Conservation (phyloP, 1,284 basidiomycete genomes). For the Inonotus obliquus region DNA sequence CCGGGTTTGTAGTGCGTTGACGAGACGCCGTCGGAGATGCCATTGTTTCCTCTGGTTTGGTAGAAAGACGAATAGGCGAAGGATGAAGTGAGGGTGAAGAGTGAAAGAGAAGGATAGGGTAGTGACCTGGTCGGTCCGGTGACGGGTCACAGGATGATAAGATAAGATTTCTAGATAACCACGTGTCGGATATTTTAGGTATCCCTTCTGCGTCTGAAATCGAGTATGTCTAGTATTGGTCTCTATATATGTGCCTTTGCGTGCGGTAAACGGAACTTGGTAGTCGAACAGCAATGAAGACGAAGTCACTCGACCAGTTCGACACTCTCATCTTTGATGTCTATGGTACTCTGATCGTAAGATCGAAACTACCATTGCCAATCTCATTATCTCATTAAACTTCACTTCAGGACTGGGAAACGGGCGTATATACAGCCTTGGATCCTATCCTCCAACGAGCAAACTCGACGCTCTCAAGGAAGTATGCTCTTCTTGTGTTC, state of each 20-base stretch:
- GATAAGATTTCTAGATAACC: background rate
- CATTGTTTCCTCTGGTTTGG: background rate
- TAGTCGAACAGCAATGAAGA: background rate
- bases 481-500: constrained; percentile 51
- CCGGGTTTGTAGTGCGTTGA: background rate
- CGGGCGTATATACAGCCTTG: constrained; percentile 51
- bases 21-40: background rate
- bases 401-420: constrained; percentile 61
- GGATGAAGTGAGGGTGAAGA: too few species aligned
- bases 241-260: too few species aligned
- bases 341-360: constrained; percentile 62
- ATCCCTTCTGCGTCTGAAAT: too few species aligned
- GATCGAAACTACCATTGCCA: constrained; percentile 18
- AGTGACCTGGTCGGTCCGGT: too few species aligned
- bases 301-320: constrained; percentile 37
- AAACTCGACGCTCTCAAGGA: constrained; percentile 42
- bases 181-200: too few species aligned
- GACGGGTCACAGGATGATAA: background rate
- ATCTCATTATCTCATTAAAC: constrained; percentile 2
- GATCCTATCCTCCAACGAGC: constrained; percentile 44
- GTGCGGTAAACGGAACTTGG: background rate
- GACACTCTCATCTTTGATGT: constrained; percentile 60
- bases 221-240: too few species aligned
- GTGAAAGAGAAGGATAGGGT: too few species aligned
- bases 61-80: too few species aligned